A percentile compares a stretch with the other conserved stretches of the same genome.
phyloP scores from a whole-genome alignment of 306 rosid genomes.

The Cotoneaster glaucophyllus region DNA sequence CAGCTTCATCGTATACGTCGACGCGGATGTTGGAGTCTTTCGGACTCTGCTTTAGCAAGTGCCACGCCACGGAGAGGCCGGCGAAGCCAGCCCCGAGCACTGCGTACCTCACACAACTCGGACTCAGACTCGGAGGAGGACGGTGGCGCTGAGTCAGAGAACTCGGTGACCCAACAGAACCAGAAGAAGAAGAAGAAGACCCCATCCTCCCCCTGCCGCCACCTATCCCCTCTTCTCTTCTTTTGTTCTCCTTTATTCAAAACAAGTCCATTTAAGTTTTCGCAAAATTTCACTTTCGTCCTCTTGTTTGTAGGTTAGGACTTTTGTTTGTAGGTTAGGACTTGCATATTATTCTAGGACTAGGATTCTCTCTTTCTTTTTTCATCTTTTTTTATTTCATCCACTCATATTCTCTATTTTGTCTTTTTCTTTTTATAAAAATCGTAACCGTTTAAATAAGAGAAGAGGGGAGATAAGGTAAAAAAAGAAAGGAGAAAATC shows the following conservation, averaged over 20 bases:
- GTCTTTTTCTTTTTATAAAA: too few relatives aligned
- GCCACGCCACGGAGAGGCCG: conserved; percentile 83
- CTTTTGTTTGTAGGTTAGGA: not conserved
- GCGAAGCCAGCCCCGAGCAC: conserved; percentile 99
- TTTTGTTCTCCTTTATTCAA: not conserved
- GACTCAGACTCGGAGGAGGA: not conserved
- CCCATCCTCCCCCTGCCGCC: not conserved
- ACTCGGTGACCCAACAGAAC: not conserved
- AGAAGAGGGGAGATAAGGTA: rapidly evolving
- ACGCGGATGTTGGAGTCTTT: conserved; percentile 47
- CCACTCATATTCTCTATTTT: too few relatives aligned
- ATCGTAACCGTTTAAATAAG: rapidly evolving
- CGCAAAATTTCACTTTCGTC: not conserved
- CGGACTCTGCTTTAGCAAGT: conserved; percentile 64
- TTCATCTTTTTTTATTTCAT: too few relatives aligned
- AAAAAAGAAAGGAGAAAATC: rapidly evolving
- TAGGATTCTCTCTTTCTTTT: too few relatives aligned
- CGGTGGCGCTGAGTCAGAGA: not conserved
- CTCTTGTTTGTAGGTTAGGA: not conserved
- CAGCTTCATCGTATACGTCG: conserved; percentile 75
- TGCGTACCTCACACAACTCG: conserved; percentile 41
- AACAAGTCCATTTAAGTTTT: not conserved
- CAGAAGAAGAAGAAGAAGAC: not conserved
- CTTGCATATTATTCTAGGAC: too few relatives aligned
- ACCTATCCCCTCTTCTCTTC: not conserved